Evolutionary conservation across 1,284 basidiomycete species (phyloP).

Genomic region (Puccinia triticina): DNA sequence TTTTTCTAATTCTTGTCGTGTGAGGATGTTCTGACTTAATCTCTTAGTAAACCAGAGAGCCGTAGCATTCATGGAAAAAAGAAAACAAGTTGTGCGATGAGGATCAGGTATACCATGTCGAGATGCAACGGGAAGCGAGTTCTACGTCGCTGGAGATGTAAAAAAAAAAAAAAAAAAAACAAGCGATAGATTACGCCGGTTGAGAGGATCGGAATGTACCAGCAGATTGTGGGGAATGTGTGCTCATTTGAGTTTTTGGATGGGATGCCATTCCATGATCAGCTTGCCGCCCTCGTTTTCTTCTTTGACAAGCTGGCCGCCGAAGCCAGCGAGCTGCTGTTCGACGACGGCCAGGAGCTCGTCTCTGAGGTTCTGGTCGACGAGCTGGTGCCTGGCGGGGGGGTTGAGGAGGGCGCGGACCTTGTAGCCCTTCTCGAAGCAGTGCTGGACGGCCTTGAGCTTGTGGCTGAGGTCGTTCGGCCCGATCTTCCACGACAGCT

Average conservation of each 20-base stretch:
- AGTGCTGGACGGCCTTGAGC: constrained; percentile 67
- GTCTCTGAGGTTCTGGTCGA: background rate
- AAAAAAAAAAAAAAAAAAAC: too few relatives aligned
- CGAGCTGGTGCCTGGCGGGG: background rate
- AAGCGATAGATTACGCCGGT: too few relatives aligned
- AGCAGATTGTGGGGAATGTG: background rate
- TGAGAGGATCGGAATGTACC: background rate
- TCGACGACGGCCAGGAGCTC: constrained; percentile 16
- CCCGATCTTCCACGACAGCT: constrained; percentile 71
- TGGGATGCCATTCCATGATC: constrained; percentile 44
- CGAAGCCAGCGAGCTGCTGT: constrained; percentile 16
- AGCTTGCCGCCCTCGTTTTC: constrained; percentile 41
- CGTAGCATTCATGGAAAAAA: too few relatives aligned
- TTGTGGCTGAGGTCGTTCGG: constrained; percentile 71
- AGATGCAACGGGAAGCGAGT: too few relatives aligned
- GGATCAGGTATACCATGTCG: too few relatives aligned
- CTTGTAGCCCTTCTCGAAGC: constrained; percentile 27
- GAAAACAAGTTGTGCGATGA: too few relatives aligned
- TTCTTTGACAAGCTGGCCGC: constrained; percentile 40
- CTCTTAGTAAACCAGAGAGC: too few relatives aligned
- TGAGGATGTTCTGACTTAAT: too few relatives aligned
- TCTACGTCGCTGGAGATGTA: too few relatives aligned
- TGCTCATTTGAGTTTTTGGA: constrained; percentile 10
- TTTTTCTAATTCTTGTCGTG: too few relatives aligned
- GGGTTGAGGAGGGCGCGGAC: constrained; percentile 10